Evolutionary conservation across 169 alveolate species (phyloP).

Genomic region (Besnoitia besnoiti): DNA sequence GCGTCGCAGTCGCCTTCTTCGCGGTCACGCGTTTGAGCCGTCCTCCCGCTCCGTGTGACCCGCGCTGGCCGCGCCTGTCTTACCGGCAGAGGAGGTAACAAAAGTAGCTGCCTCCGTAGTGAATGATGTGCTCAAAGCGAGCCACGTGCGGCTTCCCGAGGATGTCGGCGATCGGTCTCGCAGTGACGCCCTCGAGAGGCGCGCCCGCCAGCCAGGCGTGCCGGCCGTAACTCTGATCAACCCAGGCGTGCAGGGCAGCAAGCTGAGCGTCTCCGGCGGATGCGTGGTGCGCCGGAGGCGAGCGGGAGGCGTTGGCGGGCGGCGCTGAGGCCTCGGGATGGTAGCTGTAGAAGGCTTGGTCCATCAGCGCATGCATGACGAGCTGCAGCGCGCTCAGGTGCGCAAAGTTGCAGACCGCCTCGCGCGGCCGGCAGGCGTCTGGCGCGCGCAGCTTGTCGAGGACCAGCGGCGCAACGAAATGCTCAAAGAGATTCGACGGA

Average conservation of each 20-base stretch:
- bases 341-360: constrained; percentile 55
- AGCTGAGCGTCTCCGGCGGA: neutral
- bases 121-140: constrained; percentile 67
- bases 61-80: neutral
- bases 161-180: neutral
- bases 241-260: neutral
- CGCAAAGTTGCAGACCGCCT: constrained; percentile 32
- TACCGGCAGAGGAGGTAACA: constrained; percentile 66
- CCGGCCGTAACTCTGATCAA: neutral
- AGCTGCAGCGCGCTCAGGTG: constrained; percentile 61
- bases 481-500: constrained; percentile 58
- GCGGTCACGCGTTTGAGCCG: no score
- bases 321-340: neutral
- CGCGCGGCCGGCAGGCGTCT: neutral
- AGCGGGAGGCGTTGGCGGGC: neutral
- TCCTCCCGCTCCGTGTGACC: no score
- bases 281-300: neutral
- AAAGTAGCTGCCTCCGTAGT: constrained; percentile 70
- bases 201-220: constrained; percentile 9
- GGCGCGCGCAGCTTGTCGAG: neutral
- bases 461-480: constrained; percentile 11
- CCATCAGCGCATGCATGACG: constrained; percentile 58
- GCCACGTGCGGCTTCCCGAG: constrained; percentile 57
- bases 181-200: neutral
- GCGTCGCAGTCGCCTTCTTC: no score